Conservation (phyloP, 129 eudicot species). For the Flaveria linearis region DNA sequence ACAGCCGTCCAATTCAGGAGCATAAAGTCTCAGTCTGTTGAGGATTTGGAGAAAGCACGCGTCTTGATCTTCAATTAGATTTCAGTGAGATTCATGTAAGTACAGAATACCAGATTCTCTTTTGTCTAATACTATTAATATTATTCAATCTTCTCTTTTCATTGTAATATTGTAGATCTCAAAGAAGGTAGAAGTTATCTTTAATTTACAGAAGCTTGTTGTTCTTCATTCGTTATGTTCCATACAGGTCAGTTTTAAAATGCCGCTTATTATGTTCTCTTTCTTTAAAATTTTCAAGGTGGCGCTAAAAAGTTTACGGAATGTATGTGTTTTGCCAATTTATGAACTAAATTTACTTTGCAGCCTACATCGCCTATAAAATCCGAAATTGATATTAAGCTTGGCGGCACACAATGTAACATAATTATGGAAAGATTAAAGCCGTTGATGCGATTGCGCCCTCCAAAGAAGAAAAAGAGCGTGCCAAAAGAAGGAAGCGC, state of each 20-base stretch:
- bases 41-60: slow-evolving; percentile 78
- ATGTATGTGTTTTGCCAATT: not conserved
- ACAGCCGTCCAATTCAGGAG: slow-evolving; percentile 76
- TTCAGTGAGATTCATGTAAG: slow-evolving; percentile 91
- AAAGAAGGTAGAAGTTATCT: slow-evolving; percentile 58
- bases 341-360: slow-evolving; percentile 40
- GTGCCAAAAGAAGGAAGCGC: slow-evolving; percentile 41
- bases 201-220: slow-evolving; percentile 70
- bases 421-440: slow-evolving; percentile 57
- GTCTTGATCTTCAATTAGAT: slow-evolving; percentile 81
- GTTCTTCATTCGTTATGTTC: slow-evolving; percentile 75
- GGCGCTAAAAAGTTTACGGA: not conserved
- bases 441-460: slow-evolving; percentile 59
- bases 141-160: slow-evolving; percentile 3
- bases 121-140: not conserved
- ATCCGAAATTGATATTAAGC: slow-evolving; percentile 81
- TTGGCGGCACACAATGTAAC: slow-evolving; percentile 81
- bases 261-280: not conserved
- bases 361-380: slow-evolving; percentile 74
- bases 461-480: slow-evolving; percentile 51
- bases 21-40: slow-evolving; percentile 60
- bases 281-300: not conserved
- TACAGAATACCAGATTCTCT: slow-evolving; percentile 3
- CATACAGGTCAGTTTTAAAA: slow-evolving; percentile 59
- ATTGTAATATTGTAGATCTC: slow-evolving; percentile 56